Conservation (phyloP, 2,329 filamentous ascomycete genomes). For the Colletotrichum falcatum region DNA sequence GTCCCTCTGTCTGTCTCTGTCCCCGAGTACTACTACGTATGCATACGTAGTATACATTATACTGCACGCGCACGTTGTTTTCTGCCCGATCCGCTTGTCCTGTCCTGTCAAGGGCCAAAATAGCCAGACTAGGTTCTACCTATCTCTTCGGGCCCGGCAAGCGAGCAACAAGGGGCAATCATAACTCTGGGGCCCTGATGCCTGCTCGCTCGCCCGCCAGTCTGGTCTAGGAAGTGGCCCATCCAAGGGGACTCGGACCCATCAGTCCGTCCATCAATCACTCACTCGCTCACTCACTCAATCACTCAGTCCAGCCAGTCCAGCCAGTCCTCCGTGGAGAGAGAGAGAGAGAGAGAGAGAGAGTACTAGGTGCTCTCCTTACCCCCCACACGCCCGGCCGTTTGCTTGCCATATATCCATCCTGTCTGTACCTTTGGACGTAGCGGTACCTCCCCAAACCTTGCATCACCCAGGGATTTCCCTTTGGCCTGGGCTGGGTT, state of each 20-base stretch:
- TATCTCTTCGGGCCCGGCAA: slow-evolving; percentile 7
- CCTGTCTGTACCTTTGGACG: slow-evolving; percentile 22
- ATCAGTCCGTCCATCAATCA: not conserved
- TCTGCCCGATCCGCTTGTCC: slow-evolving; percentile 23
- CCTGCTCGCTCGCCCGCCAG: slow-evolving; percentile 17
- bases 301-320: too few relatives aligned
- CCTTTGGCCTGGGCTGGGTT: slow-evolving; percentile 26
- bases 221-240: slow-evolving; percentile 11
- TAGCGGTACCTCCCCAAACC: too few relatives aligned
- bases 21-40: not conserved
- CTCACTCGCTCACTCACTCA: not conserved
- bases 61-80: not conserved
- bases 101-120: slow-evolving; percentile 5
- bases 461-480: slow-evolving; percentile 27
- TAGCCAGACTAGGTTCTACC: not conserved
- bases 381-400: slow-evolving; percentile 2
- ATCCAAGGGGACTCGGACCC: not conserved
- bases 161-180: slow-evolving; percentile 23
- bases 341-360: too few relatives aligned
- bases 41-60: too few relatives aligned
- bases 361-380: too few relatives aligned
- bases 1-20: not conserved
- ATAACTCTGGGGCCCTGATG: slow-evolving; percentile 22
- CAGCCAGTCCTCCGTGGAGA: not conserved
- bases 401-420: slow-evolving; percentile 16